phyloP scores from a whole-genome alignment of 2,329 filamentous ascomycete species.

The Epichloe sp. region DNA sequence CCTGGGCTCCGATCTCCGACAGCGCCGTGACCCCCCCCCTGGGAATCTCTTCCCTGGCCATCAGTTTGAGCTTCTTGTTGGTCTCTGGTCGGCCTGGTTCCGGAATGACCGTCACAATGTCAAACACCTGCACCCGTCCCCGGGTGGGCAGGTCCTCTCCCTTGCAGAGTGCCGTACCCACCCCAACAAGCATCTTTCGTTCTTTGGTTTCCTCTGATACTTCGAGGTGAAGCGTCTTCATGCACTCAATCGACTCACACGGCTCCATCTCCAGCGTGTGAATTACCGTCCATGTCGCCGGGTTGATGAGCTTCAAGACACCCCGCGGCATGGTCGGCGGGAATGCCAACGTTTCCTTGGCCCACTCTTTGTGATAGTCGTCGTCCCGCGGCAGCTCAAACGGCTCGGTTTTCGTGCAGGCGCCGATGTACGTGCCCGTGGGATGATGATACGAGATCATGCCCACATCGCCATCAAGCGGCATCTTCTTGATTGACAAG shows the following conservation, averaged over 20 bases:
- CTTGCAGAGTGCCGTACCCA: conserved; percentile 74
- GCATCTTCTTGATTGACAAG: conserved; percentile 60
- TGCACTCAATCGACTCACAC: conserved; percentile 65
- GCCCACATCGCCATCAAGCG: conserved; percentile 56
- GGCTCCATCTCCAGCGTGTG: conserved; percentile 62
- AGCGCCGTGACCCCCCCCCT: conserved; percentile 87
- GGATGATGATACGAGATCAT: conserved; percentile 65
- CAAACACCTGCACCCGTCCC: conserved; percentile 79
- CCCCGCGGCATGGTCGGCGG: conserved; percentile 60
- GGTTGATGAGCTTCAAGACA: conserved; percentile 65
- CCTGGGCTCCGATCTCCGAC: conserved; percentile 73
- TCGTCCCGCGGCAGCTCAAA: conserved; percentile 83
- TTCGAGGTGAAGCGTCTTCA: conserved; percentile 76
- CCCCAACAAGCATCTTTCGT: conserved; percentile 64
- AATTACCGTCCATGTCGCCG: conserved; percentile 64
- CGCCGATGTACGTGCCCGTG: conserved; percentile 63
- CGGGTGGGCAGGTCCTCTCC: conserved; percentile 78
- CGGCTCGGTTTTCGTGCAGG: conserved; percentile 51
- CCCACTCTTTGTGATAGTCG: conserved; percentile 70
- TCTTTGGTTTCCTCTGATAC: conserved; percentile 85
- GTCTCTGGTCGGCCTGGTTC: conserved; percentile 78
- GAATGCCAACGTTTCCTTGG: conserved; percentile 51
- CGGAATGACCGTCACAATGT: conserved; percentile 83
- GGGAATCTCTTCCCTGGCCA: conserved; percentile 81
- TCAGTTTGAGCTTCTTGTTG: conserved; percentile 69